phyloP scores from a whole-genome alignment of 345 rosid genomes.

The Populus alba region DNA sequence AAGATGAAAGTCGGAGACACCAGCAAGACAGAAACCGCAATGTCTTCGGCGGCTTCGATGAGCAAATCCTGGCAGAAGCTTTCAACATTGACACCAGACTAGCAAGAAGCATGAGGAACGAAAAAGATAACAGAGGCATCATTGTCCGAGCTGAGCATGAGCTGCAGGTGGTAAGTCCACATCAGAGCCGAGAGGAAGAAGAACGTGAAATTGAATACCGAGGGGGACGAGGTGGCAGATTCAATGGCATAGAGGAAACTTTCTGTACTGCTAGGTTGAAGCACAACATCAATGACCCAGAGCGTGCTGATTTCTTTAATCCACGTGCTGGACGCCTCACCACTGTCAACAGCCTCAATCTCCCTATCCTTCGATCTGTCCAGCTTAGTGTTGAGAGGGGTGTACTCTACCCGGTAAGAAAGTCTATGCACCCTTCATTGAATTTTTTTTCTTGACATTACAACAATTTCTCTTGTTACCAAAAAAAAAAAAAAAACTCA shows the following conservation, averaged over 20 bases:
- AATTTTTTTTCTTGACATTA: no score
- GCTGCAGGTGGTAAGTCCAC: conserved; percentile 20
- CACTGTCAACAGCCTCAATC: conserved; percentile 44
- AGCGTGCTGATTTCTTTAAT: conserved; percentile 49
- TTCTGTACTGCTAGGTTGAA: conserved; percentile 45
- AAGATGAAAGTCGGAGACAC: neutral
- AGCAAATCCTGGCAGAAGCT: neutral
- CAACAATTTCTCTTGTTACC: no score
- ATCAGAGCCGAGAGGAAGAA: neutral
- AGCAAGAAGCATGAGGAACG: conserved; percentile 1
- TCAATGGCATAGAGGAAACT: conserved; percentile 58
- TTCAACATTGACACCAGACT: neutral
- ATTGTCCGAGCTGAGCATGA: neutral
- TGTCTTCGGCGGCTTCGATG: neutral
- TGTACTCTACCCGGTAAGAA: conserved; percentile 36
- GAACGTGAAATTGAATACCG: neutral
- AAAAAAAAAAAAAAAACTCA: no score
- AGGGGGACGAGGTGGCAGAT: neutral
- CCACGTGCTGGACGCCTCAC: conserved; percentile 61
- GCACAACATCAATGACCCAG: conserved; percentile 45
- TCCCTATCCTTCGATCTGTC: conserved; percentile 48
- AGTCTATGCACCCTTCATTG: neutral
- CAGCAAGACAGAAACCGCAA: neutral
- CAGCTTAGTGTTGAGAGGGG: conserved; percentile 59
- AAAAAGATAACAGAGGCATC: conserved; percentile 2